phyloP scores from a whole-genome alignment of 2,329 filamentous ascomycete genomes.

The Huntiella decipiens region DNA sequence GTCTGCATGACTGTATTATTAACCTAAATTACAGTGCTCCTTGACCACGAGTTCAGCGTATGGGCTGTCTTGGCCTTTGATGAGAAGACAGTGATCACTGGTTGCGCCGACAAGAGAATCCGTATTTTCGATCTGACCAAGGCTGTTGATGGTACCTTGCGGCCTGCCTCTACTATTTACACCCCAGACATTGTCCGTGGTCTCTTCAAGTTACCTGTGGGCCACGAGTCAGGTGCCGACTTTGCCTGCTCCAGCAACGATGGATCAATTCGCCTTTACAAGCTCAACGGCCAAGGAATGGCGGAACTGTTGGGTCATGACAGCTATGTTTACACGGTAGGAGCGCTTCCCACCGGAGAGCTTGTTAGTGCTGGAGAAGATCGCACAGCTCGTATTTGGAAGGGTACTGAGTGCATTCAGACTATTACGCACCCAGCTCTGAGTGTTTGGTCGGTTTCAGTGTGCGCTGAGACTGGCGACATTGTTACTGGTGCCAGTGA shows the following conservation, averaged over 20 bases:
- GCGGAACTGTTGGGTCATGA: slow-evolving; percentile 73
- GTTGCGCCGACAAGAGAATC: slow-evolving; percentile 76
- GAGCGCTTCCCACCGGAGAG: slow-evolving; percentile 62
- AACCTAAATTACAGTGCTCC: slow-evolving; percentile 26
- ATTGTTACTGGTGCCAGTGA: slow-evolving; percentile 91
- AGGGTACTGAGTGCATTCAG: slow-evolving; percentile 63
- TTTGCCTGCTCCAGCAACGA: slow-evolving; percentile 93
- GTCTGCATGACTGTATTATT: not conserved
- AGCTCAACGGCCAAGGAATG: slow-evolving; percentile 55
- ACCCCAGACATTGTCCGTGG: slow-evolving; percentile 74
- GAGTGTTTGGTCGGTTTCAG: slow-evolving; percentile 88
- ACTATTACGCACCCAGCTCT: slow-evolving; percentile 95
- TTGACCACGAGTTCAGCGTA: slow-evolving; percentile 58
- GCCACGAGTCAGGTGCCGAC: slow-evolving; percentile 67
- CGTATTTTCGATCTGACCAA: slow-evolving; percentile 59
- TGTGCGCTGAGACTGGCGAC: slow-evolving; percentile 63
- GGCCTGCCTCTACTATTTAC: slow-evolving; percentile 34
- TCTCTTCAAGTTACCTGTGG: slow-evolving; percentile 59
- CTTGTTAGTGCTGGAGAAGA: slow-evolving; percentile 86
- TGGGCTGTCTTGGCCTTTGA: slow-evolving; percentile 85
- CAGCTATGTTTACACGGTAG: slow-evolving; percentile 81
- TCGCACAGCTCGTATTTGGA: slow-evolving; percentile 82
- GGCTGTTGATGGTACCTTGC: slow-evolving; percentile 33
- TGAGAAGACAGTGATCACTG: slow-evolving; percentile 66
- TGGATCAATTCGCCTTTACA: slow-evolving; percentile 74